These are phyloP conservation scores for Cutaneotrichosporon sp. DNA, from an alignment of 1,284 basidiomycete genomes.

Conservation along the genomic window DNA sequence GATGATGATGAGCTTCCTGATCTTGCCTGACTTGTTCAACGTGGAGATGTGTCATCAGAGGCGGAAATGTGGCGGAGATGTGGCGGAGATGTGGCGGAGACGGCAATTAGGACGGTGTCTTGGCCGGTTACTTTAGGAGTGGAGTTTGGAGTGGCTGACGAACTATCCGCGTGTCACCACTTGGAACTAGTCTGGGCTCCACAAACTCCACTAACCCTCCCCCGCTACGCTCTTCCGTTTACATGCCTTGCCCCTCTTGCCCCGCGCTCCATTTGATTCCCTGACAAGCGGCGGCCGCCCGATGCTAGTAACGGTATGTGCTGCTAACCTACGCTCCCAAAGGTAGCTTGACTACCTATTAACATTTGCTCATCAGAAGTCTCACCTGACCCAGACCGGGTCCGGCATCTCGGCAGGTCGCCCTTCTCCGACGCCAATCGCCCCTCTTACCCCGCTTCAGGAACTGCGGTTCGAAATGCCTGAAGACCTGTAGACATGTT, in stretches of 20 bases:
- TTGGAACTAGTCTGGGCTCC: background rate
- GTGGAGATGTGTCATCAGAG: too few species aligned
- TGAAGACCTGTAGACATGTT: background rate
- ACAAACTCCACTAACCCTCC: background rate
- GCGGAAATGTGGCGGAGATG: too few species aligned
- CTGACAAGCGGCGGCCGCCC: background rate
- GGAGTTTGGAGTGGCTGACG: background rate
- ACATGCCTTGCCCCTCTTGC: too few species aligned
- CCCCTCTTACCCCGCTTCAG: slow-evolving; percentile 4
- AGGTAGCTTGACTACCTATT: too few species aligned
- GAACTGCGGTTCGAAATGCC: background rate
- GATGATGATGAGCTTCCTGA: too few species aligned
- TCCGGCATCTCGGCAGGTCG: slow-evolving; percentile 6
- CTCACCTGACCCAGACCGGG: background rate
- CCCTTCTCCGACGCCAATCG: background rate
- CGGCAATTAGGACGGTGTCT: background rate
- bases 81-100: background rate
- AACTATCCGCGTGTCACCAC: too few species aligned
- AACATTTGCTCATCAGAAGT: too few species aligned
- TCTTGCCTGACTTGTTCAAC: too few species aligned
- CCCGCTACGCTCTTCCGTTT: too few species aligned
- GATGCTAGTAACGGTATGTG: background rate
- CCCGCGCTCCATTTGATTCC: too few species aligned
- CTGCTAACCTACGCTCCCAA: too few species aligned
- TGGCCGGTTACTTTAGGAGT: background rate